A percentile compares a stretch with the other conserved stretches of the same genome.
These are phyloP conservation scores for Yarrowia sp. DNA, from an alignment of 805 yeast genomes.

Conservation along the genomic window DNA sequence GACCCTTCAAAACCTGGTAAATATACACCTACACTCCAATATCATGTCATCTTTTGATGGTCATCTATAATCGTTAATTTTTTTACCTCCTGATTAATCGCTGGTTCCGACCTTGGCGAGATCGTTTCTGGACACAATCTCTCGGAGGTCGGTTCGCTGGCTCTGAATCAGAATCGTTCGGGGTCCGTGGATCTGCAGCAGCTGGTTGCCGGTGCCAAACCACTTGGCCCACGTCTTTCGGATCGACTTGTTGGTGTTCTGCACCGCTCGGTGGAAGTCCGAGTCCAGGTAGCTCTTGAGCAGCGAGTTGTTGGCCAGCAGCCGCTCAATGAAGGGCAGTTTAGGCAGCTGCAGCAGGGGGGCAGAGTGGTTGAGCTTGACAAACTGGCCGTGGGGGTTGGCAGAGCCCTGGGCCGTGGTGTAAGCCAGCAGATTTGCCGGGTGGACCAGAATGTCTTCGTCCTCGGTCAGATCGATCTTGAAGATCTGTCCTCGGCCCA, in stretches of 20 bases:
- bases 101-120: conserved; percentile 25
- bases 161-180: conserved; percentile 38
- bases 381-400: conserved; percentile 12
- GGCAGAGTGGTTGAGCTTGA: conserved; percentile 30
- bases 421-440: conserved; percentile 55
- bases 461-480: conserved; percentile 51
- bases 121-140: conserved; percentile 30
- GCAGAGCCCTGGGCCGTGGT: conserved; percentile 40
- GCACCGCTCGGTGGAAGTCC: conserved; percentile 29
- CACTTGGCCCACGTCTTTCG: conserved; percentile 38
- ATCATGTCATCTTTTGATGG: conserved; percentile 13
- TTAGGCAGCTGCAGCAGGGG: conserved; percentile 24
- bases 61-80: conserved; percentile 37
- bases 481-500: conserved; percentile 53
- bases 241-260: conserved; percentile 22
- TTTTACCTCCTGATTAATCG: conserved; percentile 6
- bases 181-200: conserved; percentile 37
- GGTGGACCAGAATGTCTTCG: conserved; percentile 53
- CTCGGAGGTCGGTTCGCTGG: conserved; percentile 27
- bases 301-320: conserved; percentile 26
- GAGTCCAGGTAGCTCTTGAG: conserved; percentile 36
- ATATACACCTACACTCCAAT: neutral
- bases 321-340: conserved; percentile 35
- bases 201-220: conserved; percentile 33
- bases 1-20: too few species aligned